Evolutionary conservation across 2,329 filamentous ascomycete species (phyloP), one percentile per base, ranked within the genome.

Genomic region (Xylaria sp.): DNA sequence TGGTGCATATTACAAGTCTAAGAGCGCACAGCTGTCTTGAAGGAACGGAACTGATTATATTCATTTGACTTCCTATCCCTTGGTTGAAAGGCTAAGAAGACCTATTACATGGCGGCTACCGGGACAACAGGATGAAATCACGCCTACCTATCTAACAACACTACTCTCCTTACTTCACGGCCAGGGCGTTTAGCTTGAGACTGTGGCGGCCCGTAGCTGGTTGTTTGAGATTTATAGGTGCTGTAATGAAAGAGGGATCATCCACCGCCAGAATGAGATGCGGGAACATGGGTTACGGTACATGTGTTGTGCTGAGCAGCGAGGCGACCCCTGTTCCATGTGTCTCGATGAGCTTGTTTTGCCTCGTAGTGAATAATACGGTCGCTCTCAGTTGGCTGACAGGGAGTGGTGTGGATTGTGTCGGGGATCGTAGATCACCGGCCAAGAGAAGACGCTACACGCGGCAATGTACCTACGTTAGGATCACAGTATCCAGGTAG

Each of bases 201-300:
- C 63, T 58, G 56, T 34, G 61, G 60, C 57, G 59, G 59, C 55
- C 64, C 55, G 65, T 63, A 60, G 59, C 34, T 65, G 48, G 68
- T 46, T 74, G 84, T 87, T 86, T 86, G 85, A 86, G 81, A 80
- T 84, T 83, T 78, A 75, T 74, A 70, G 73, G 71, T 59, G 71
- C 77, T 80, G 78, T 74, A 79, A 81, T 81, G 81, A 80, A 77
- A 77, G 74, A 77, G 77, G 79, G 79, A 78, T 81, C 82, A 83
- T 85, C 81, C 78, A 71, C 83, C 70, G 61, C 81, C 77, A 74
- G 81, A 78, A 76, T 77, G 76, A 66, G 72, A 68, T 69, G 62
- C 71, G 70, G 69, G 70, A 68, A 66, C 62, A 50, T 52, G 32
- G 36, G 15, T 56, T 13, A 23, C 25, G 43, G 69, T 70, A 73